Base-by-base conservation (phyloP, 2,329 filamentous ascomycete species). In the Xylaria sp. region DNA sequence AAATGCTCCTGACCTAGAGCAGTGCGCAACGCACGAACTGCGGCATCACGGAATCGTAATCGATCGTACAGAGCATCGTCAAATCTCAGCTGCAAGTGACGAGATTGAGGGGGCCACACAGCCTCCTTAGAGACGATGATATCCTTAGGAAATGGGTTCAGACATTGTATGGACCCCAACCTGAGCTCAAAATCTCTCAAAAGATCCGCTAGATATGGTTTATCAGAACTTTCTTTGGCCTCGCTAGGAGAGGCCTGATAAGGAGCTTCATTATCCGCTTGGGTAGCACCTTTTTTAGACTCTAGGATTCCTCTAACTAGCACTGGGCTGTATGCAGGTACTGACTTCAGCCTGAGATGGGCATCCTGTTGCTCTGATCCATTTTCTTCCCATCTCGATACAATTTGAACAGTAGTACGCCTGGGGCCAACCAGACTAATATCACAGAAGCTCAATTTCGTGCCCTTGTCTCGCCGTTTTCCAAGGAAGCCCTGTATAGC, bases 71-170 rank as follows among this genome's bases (percentile, higher is more conserved):
- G 82, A 22, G 86, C 80, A 7, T 81, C 77, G 62, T 94, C 89
- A 61, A 92, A 95, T 33, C 94, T 89, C 50, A 99, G 85, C 73
- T 98, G 94, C 20, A 97, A 81, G 78, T 98, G 92, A 25, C 96
- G 89, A 64, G 91, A 86, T 55, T 92, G 87, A 0, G 90, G 87
- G 0, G 91, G 86, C 74, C 96, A 97, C 0, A 89, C 85, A 1
- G 91, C 92, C 54, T 91, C 89, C 17, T 89, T 82, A 1, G 90
- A 92, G 68, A 96, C 88, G 66, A 96, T 90, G 63, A 97, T 89
- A 69, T 94, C 88, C 49, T 87, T 86, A 0, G 92, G 88, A 61
- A 96, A 93, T 0, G 85, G 80, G 72, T 95, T 95, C 3, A 97
- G 84, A 57, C 87, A 85, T 49, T 87, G 82, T 9, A 97, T 85